phyloP scores from a whole-genome alignment of 2,329 filamentous ascomycete species.

The Aspergillus luchuensis region DNA sequence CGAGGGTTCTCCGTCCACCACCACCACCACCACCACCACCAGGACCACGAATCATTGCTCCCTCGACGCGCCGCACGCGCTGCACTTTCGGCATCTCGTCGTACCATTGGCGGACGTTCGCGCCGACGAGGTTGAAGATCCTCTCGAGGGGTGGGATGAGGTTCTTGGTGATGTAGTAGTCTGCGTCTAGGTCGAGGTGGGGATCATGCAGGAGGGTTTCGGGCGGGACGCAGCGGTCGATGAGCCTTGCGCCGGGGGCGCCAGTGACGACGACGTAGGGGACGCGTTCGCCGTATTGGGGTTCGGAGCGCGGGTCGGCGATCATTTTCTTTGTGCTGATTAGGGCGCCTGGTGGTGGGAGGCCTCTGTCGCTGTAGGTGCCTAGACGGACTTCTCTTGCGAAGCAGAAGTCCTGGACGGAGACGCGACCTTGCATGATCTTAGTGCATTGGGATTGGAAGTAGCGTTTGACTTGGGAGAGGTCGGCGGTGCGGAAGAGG shows the following conservation, averaged over 20 bases:
- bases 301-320: constrained; percentile 80
- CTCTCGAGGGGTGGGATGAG: constrained; percentile 91
- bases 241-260: constrained; percentile 78
- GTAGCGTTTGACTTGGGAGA: constrained; percentile 84
- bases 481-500: constrained; percentile 84
- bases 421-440: constrained; percentile 85
- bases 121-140: constrained; percentile 94
- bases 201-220: constrained; percentile 77
- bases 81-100: constrained; percentile 95
- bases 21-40: constrained; percentile 37
- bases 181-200: constrained; percentile 79
- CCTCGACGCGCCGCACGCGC: constrained; percentile 66
- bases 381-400: constrained; percentile 89
- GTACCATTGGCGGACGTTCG: constrained; percentile 88
- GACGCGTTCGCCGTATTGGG: constrained; percentile 91
- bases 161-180: constrained; percentile 97
- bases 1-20: constrained; percentile 70
- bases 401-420: constrained; percentile 94
- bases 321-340: constrained; percentile 87
- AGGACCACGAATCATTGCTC: constrained; percentile 21
- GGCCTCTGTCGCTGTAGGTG: constrained; percentile 78
- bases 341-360: constrained; percentile 81
- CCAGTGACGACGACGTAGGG: constrained; percentile 93
- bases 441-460: constrained; percentile 89
- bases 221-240: constrained; percentile 87